Base-by-base conservation (phyloP, 2,329 filamentous ascomycete species). In the Phaeoacremonium minimum region DNA sequence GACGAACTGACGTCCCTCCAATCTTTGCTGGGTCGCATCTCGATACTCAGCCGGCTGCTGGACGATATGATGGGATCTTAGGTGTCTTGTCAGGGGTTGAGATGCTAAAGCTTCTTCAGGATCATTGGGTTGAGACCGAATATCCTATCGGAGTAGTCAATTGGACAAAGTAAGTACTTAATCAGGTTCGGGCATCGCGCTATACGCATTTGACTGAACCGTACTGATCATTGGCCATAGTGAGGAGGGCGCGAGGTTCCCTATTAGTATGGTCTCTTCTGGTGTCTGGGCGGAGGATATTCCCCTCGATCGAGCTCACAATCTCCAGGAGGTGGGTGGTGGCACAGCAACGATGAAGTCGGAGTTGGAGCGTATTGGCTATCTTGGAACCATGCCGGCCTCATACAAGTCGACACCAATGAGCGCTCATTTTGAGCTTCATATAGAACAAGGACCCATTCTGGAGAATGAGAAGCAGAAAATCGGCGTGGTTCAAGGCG, bases 371-470 rank as follows among this genome's bases (percentile, higher is more conserved):
- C 71, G 83, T 12, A 88, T 89, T 34, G 80, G 80, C 1, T 89
- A 86, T 45, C 61, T 87, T 0, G 86, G 85, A 12, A 46, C 58
- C 0, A 60, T 69, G 0, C 69, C 73, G 7, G 75, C 75, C 15
- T 77, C 68, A 36, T 69, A 83, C 54, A 65, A 71, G 43, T 64
- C 69, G 19, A 76, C 72, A 13, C 83, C 83, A 0, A 78, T 89
- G 60, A 83, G 77, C 1, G 85, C 84, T 1, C 85, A 91, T 56
- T 90, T 91, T 50, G 86, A 91, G 57, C 69, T 93, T 8, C 87
- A 93, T 52, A 91, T 91, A 36, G 87, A 94, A 55, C 88, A 94
- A 55, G 86, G 86, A 0, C 85, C 86, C 0, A 76, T 87, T 20
- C 70, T 94, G 1, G 80, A 90, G 50, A 70, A 70, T 13, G 68